phyloP scores from a whole-genome alignment of 169 alveolate species.

The Plasmodium sp. region DNA sequence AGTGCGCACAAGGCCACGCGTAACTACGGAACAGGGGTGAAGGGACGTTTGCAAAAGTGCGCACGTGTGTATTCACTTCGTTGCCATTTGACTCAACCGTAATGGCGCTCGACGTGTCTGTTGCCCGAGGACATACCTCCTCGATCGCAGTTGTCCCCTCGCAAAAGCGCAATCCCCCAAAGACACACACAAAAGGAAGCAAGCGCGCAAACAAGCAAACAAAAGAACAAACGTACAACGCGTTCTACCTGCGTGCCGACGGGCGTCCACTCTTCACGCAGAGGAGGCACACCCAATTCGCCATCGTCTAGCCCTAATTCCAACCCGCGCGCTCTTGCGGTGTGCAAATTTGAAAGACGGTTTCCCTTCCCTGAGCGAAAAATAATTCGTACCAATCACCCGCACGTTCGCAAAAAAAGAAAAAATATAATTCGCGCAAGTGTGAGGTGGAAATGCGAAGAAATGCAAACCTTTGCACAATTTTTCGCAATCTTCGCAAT shows the following conservation, averaged over 20 bases:
- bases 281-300: neutral
- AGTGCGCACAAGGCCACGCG: neutral
- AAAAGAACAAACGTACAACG: neutral
- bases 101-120: neutral
- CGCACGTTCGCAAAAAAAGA: neutral
- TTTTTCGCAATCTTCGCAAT: neutral
- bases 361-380: neutral
- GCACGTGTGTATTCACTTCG: neutral
- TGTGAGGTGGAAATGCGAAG: neutral
- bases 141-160: neutral
- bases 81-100: neutral
- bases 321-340: neutral
- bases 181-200: neutral
- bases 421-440: neutral
- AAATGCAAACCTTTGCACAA: neutral
- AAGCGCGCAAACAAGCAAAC: too few relatives aligned
- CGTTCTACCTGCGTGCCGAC: neutral
- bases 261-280: neutral
- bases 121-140: neutral
- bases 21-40: neutral
- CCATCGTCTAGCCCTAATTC: neutral
- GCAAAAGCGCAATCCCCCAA: neutral
- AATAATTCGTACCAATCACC: neutral
- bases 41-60: neutral
- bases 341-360: neutral